A percentile compares a stretch with the other conserved stretches of the same genome.
These are phyloP conservation scores for Schizothecium vesticola DNA, from an alignment of 495 filamentous ascomycete genomes.

Conservation along the genomic window DNA sequence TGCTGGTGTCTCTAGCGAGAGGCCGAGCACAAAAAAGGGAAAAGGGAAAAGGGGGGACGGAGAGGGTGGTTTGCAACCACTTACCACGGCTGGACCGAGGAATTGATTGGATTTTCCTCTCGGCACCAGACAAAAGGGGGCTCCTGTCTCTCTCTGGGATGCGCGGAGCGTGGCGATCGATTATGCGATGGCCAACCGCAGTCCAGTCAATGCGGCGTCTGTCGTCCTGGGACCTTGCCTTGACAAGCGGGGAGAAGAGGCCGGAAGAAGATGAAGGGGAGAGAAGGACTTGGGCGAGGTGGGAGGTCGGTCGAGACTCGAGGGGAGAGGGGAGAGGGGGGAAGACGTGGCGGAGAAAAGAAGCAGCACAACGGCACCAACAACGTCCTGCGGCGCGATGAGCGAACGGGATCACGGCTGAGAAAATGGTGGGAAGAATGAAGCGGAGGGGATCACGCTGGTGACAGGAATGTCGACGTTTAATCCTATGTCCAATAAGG, in stretches of 20 bases:
- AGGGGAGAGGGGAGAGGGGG: background rate
- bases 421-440: constrained; percentile 1
- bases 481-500: constrained; percentile 12
- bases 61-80: constrained; percentile 24
- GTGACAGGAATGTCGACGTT: constrained; percentile 10
- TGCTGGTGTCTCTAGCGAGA: background rate
- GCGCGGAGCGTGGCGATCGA: constrained; percentile 12
- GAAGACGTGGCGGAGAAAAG: background rate
- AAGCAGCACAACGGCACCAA: background rate
- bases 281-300: background rate
- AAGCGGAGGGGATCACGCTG: background rate
- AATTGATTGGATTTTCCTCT: constrained; percentile 13
- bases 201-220: constrained; percentile 15
- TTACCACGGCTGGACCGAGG: constrained; percentile 12
- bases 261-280: background rate
- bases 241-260: constrained; percentile 11
- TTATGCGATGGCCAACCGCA: constrained; percentile 18
- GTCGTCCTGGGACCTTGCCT: constrained; percentile 2
- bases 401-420: background rate
- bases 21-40: background rate
- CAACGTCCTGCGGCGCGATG: background rate
- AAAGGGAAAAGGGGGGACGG: background rate
- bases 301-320: background rate
- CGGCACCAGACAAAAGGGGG: constrained; percentile 5
- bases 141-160: constrained; percentile 6